These are phyloP conservation scores for Boletus subcaerulescens DNA, from an alignment of 768 basidiomycete species.

Conservation along the genomic window DNA sequence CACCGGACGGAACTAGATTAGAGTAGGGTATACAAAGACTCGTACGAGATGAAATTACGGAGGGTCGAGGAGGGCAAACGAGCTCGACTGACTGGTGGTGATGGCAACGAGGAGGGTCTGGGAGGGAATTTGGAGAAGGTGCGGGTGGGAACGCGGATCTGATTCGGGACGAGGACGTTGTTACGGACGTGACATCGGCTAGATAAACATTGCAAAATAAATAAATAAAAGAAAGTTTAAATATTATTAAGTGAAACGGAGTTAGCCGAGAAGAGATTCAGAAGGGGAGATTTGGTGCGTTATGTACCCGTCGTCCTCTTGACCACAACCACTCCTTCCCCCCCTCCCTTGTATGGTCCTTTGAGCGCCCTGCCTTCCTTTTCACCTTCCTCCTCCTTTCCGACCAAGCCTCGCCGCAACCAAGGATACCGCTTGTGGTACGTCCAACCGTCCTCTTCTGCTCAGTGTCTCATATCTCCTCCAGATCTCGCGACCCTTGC, in stretches of 20 bases:
- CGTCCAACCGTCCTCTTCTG: neutral
- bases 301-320: constrained; percentile 32
- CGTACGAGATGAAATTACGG: neutral
- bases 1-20: constrained; percentile 17
- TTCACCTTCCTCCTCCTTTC: constrained; percentile 29
- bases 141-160: constrained; percentile 8
- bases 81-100: constrained; percentile 7
- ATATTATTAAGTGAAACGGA: constrained; percentile 18
- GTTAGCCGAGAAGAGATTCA: constrained; percentile 27
- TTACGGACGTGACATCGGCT: constrained; percentile 25
- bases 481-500: constrained; percentile 93
- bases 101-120: neutral
- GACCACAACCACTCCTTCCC: constrained; percentile 24
- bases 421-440: constrained; percentile 56
- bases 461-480: neutral
- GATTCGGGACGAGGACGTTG: constrained; percentile 4
- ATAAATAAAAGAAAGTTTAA: neutral
- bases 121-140: neutral
- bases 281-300: constrained; percentile 15
- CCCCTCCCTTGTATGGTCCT: constrained; percentile 34
- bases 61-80: neutral
- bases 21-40: neutral
- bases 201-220: constrained; percentile 27
- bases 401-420: constrained; percentile 44
- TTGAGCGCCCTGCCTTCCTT: constrained; percentile 29